Percentiles rank a stretch among this genome's conserved stretches.
These are phyloP conservation scores for Leccinellum luteum DNA, from an alignment of 768 basidiomycete species.

Conservation along the genomic window DNA sequence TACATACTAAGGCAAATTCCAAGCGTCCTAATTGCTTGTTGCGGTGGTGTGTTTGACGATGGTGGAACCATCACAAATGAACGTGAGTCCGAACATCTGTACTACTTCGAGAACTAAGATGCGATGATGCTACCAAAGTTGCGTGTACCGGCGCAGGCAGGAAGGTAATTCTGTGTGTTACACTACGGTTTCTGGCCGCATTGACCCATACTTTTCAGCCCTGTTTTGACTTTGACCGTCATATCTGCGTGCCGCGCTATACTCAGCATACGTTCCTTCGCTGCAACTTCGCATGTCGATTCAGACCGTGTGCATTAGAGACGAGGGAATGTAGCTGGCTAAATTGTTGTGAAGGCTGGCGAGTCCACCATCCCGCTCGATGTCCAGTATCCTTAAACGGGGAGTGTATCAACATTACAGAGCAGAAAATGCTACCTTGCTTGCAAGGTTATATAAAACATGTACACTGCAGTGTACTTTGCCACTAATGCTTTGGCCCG, in stretches of 20 bases:
- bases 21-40: constrained; percentile 4
- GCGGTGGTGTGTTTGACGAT: constrained; percentile 6
- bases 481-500: too few species aligned
- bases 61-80: constrained; percentile 8
- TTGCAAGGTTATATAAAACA: too few species aligned
- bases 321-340: constrained; percentile 2
- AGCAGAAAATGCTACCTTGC: background rate
- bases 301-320: constrained; percentile 32
- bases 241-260: constrained; percentile 37
- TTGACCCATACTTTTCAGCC: constrained; percentile 2
- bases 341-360: constrained; percentile 7
- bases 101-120: background rate
- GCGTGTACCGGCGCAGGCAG: background rate
- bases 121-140: background rate
- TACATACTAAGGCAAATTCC: background rate
- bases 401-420: background rate
- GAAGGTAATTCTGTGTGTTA: background rate
- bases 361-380: background rate
- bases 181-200: background rate
- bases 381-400: background rate
- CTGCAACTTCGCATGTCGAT: constrained; percentile 38
- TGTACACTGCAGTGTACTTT: too few species aligned
- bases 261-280: constrained; percentile 42
- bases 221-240: constrained; percentile 1
- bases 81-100: background rate